Percentiles rank a stretch among this genome's conserved stretches.
These are phyloP conservation scores for Aegilops umbellulata DNA, from an alignment of 176 grass and related monocot genomes.

Conservation along the genomic window DNA sequence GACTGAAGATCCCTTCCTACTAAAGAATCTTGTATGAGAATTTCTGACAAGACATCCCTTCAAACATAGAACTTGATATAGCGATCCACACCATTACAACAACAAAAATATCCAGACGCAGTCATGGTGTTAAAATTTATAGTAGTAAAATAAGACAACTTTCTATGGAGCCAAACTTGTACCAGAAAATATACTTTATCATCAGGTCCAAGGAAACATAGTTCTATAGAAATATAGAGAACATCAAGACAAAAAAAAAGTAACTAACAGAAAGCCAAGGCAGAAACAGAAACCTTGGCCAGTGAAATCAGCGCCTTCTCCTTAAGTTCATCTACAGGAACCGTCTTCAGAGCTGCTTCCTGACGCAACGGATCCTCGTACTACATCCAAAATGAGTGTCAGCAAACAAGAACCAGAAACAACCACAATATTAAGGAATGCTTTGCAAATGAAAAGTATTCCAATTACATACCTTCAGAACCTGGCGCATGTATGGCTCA, in stretches of 20 bases:
- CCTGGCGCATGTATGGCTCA: constrained; percentile 63
- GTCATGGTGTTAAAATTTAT: background rate
- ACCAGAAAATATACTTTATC: background rate
- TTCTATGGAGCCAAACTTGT: constrained; percentile 15
- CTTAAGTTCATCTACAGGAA: constrained; percentile 75
- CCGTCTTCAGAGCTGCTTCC: constrained; percentile 69
- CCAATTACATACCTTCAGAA: constrained; percentile 73
- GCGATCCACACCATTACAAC: background rate
- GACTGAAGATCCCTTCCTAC: constrained; percentile 82
- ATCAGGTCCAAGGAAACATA: background rate
- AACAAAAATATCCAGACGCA: background rate
- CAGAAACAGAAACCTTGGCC: constrained; percentile 68
- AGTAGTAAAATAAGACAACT: constrained; percentile 24
- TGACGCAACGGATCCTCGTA: constrained; percentile 76
- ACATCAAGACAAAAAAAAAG: background rate
- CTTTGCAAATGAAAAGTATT: constrained; percentile 20
- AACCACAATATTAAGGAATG: background rate
- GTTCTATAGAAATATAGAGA: constrained; percentile 8
- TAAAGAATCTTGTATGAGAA: constrained; percentile 47
- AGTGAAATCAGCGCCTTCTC: constrained; percentile 82
- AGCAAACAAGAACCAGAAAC: constrained; percentile 21
- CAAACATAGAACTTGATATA: constrained; percentile 32
- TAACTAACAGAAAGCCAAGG: background rate
- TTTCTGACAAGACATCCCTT: constrained; percentile 21
- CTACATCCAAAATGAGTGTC: constrained; percentile 45